Evolutionary conservation across 805 yeast genomes (phyloP).

Genomic region (Candida manassasensis): DNA sequence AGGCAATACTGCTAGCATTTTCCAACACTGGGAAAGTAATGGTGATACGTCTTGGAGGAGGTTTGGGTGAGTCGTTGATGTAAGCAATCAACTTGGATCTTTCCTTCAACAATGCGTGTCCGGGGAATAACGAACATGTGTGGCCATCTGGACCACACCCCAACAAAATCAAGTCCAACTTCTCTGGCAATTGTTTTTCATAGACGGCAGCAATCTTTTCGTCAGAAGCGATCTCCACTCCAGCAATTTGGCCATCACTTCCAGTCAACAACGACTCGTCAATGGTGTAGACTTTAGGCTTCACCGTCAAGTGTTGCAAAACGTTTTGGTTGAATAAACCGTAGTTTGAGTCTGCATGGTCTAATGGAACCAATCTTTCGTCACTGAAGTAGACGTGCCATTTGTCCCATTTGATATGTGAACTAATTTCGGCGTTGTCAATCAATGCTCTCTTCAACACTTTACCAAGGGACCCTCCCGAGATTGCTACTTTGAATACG

Average conservation of each 20-base stretch:
- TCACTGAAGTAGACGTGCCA: constrained; percentile 88
- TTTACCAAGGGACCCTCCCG: constrained; percentile 88
- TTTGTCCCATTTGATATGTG: constrained; percentile 55
- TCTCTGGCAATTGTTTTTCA: constrained; percentile 50
- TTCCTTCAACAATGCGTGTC: constrained; percentile 63
- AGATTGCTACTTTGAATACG: constrained; percentile 70
- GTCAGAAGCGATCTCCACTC: constrained; percentile 45
- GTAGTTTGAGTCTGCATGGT: constrained; percentile 80
- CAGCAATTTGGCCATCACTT: constrained; percentile 36
- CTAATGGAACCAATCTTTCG: constrained; percentile 82
- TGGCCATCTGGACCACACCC: constrained; percentile 98
- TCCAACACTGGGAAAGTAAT: constrained; percentile 75
- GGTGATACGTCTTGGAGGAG: constrained; percentile 89
- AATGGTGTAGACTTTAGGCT: constrained; percentile 65
- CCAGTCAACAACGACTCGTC: constrained; percentile 57
- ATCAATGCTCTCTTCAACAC: constrained; percentile 65
- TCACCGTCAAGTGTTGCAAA: constrained; percentile 41
- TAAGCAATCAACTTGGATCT: constrained; percentile 49
- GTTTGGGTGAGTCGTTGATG: constrained; percentile 84
- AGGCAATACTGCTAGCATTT: constrained; percentile 53
- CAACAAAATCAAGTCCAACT: constrained; percentile 63
- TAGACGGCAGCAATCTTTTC: constrained; percentile 57
- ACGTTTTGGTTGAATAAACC: constrained; percentile 70
- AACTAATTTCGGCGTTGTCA: constrained; percentile 43
- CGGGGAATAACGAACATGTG: constrained; percentile 90